These are phyloP conservation scores for Phaeotremella fagi DNA, from an alignment of 768 basidiomycete species.

Conservation along the genomic window DNA sequence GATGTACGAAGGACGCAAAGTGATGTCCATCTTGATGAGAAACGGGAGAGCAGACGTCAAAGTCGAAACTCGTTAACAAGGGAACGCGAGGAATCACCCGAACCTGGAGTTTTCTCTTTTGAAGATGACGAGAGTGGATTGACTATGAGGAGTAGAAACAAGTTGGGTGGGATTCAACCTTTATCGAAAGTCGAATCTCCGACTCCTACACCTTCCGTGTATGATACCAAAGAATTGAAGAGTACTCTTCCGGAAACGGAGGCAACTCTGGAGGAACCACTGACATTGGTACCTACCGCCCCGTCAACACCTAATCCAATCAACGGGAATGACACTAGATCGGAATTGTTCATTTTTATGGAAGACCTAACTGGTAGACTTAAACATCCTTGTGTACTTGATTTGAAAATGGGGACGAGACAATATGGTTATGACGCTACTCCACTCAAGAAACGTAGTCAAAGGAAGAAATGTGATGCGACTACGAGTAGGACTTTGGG, in stretches of 20 bases:
- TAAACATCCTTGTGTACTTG: slow-evolving; percentile 89
- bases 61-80: no score
- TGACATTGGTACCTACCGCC: background rate
- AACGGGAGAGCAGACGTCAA: slow-evolving; percentile 9
- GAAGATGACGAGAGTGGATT: slow-evolving; percentile 51
- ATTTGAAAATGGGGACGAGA: slow-evolving; percentile 99
- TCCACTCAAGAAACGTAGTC: slow-evolving; percentile 89
- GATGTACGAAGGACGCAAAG: slow-evolving; percentile 34
- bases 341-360: slow-evolving; percentile 98
- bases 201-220: background rate
- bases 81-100: slow-evolving; percentile 44
- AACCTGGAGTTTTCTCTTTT: slow-evolving; percentile 68
- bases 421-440: slow-evolving; percentile 97
- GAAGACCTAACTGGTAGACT: slow-evolving; percentile 92
- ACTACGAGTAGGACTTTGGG: slow-evolving; percentile 89
- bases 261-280: background rate
- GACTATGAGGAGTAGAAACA: slow-evolving; percentile 47
- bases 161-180: slow-evolving; percentile 18
- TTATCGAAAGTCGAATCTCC: background rate
- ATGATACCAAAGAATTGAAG: background rate
- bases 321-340: slow-evolving; percentile 56
- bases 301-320: slow-evolving; percentile 27
- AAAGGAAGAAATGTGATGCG: slow-evolving; percentile 94
- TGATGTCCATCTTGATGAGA: slow-evolving; percentile 34
- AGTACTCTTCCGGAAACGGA: background rate